Percentiles rank a stretch among this genome's conserved stretches.
phyloP scores from a whole-genome alignment of 2,329 filamentous ascomycete species.

The Neofusicoccum kwambonambiense region DNA sequence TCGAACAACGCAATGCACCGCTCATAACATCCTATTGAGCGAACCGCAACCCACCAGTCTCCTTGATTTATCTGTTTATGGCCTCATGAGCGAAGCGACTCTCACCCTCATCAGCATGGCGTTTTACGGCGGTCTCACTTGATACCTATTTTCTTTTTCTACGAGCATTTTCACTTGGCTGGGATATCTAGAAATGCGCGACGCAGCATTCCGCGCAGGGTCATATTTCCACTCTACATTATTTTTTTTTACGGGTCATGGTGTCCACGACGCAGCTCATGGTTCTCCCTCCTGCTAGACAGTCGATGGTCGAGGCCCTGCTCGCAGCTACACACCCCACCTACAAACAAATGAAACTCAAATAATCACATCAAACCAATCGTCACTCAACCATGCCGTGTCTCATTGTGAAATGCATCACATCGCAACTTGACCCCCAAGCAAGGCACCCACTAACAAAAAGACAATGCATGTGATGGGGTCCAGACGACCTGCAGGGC shows the following conservation, averaged over 20 bases:
- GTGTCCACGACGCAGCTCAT: not conserved
- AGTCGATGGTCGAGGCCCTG: slow-evolving; percentile 10
- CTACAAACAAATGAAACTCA: slow-evolving; percentile 1
- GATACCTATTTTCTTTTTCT: slow-evolving; percentile 13
- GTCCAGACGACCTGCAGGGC: not conserved
- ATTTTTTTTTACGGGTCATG: not conserved
- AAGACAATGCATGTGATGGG: slow-evolving; percentile 1
- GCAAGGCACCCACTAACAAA: not conserved
- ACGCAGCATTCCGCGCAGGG: slow-evolving; percentile 11
- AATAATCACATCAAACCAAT: slow-evolving; percentile 5
- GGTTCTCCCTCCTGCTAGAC: slow-evolving; percentile 13
- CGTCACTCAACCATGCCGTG: not conserved
- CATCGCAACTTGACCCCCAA: not conserved
- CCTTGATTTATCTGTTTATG: slow-evolving; percentile 3
- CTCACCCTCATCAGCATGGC: slow-evolving; percentile 9
- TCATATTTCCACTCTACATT: slow-evolving; percentile 8
- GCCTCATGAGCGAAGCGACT: slow-evolving; percentile 12
- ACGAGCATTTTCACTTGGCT: slow-evolving; percentile 13
- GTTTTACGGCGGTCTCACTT: slow-evolving; percentile 5
- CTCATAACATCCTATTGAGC: slow-evolving; percentile 42
- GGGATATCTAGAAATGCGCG: slow-evolving; percentile 11
- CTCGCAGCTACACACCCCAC: not conserved
- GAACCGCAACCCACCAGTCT: not conserved
- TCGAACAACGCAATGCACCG: slow-evolving; percentile 41
- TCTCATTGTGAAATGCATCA: slow-evolving; percentile 7